Percentiles rank a stretch among this genome's conserved stretches.
These are phyloP conservation scores for Debaryomycetaceae sp. DNA, from an alignment of 1,139 yeast species.

Conservation along the genomic window DNA sequence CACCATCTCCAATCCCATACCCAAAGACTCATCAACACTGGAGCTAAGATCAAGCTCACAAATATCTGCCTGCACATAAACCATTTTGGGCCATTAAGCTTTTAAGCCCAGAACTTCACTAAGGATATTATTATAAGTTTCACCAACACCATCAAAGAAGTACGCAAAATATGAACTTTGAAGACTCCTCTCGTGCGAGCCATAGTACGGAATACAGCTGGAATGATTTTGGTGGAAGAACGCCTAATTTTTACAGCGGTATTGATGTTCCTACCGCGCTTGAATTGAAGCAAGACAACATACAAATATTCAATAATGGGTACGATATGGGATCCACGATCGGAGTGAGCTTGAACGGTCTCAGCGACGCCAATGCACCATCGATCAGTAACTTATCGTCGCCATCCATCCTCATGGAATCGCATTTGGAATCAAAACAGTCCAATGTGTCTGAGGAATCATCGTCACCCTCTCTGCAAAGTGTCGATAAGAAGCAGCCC, in stretches of 20 bases:
- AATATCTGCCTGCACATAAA: no score
- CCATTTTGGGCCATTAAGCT: no score
- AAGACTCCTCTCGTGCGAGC: background rate
- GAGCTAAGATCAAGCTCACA: no score
- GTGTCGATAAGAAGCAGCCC: conserved; percentile 1
- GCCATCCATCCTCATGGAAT: conserved; percentile 10
- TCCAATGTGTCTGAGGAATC: background rate
- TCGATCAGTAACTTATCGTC: conserved; percentile 16
- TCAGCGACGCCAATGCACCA: background rate
- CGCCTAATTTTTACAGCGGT: background rate
- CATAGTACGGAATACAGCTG: background rate
- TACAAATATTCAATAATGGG: conserved; percentile 9
- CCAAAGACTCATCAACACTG: no score
- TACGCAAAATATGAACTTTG: background rate
- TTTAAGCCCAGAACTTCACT: no score
- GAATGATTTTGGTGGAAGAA: background rate
- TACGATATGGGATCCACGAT: background rate
- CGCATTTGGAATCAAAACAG: background rate
- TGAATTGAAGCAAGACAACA: conserved; percentile 11
- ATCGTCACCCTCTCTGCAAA: conserved; percentile 2
- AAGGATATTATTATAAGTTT: no score
- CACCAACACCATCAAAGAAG: no score
- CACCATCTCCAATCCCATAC: no score
- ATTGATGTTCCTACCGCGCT: background rate
- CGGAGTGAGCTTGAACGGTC: background rate